Evolutionary conservation across 305 asterid genomes (phyloP).

Genomic region (Nicotiana rustica): DNA sequence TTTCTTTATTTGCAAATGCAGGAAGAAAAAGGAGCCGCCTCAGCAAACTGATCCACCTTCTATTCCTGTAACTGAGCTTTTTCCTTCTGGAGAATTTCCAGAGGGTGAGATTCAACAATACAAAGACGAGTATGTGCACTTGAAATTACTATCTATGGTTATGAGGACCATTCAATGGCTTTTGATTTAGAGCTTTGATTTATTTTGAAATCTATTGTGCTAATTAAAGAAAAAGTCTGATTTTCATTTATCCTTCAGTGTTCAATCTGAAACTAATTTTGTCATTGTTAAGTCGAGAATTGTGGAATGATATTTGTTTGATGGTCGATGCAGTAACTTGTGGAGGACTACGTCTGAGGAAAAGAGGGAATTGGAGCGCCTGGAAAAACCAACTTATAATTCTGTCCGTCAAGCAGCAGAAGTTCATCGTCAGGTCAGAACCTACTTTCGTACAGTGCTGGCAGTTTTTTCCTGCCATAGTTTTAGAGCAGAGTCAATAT

Average conservation of each 20-base stretch:
- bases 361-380: slow-evolving; percentile 91
- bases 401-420: slow-evolving; percentile 98
- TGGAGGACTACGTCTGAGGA: slow-evolving; percentile 99
- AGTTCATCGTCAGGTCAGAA: slow-evolving; percentile 94
- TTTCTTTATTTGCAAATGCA: slow-evolving; percentile 42
- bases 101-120: slow-evolving; percentile 99
- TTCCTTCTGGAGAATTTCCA: slow-evolving; percentile 89
- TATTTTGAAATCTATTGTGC: not conserved
- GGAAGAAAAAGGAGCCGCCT: slow-evolving; percentile 79
- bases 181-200: not conserved
- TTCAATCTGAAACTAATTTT: not conserved
- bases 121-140: slow-evolving; percentile 79
- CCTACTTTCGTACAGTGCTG: not conserved
- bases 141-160: slow-evolving; percentile 24
- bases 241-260: not conserved
- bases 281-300: not conserved
- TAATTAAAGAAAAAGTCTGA: not conserved
- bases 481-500: not conserved
- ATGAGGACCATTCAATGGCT: not conserved
- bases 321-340: slow-evolving; percentile 66
- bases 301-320: slow-evolving; percentile 35
- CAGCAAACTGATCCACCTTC: slow-evolving; percentile 95
- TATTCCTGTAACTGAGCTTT: slow-evolving; percentile 80
- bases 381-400: slow-evolving; percentile 85
- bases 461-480: not conserved